Percentiles rank a stretch among this genome's conserved stretches.
Evolutionary conservation across 148 eudicot genomes (phyloP).

Genomic region (Pharnaceum exiguum): DNA sequence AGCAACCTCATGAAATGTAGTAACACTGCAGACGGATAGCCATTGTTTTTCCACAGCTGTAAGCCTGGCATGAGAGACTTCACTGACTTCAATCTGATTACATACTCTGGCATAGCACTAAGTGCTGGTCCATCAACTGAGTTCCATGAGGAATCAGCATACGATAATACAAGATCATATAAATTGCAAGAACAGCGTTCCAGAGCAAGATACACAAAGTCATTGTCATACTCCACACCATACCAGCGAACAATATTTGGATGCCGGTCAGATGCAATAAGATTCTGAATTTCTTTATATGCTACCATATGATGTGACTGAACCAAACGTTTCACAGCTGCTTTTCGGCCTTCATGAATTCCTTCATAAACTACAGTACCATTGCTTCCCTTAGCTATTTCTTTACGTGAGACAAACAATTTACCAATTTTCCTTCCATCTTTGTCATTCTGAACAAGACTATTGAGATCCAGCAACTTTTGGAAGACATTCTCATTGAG

Average conservation of each 20-base stretch:
- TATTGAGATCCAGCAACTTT: conserved; percentile 36
- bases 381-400: conserved; percentile 94
- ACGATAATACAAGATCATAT: conserved; percentile 55
- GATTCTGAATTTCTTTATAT: conserved; percentile 81
- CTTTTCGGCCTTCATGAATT: conserved; percentile 75
- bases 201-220: conserved; percentile 78
- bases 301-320: conserved; percentile 92
- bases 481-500: conserved; percentile 18
- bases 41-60: conserved; percentile 64
- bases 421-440: conserved; percentile 67
- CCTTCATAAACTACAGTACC: conserved; percentile 94
- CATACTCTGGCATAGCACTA: conserved; percentile 31
- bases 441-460: conserved; percentile 22
- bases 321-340: conserved; percentile 92
- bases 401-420: conserved; percentile 51
- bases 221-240: conserved; percentile 80
- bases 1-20: conserved; percentile 83
- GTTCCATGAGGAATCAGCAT: conserved; percentile 26
- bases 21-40: conserved; percentile 65
- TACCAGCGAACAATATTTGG: conserved; percentile 89
- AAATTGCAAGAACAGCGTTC: conserved; percentile 84
- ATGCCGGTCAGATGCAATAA: conserved; percentile 86
- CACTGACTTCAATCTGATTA: conserved; percentile 33
- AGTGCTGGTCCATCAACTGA: conserved; percentile 18
- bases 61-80: conserved; percentile 40